phyloP scores from a whole-genome alignment of 805 yeast species.

The Kodamaea laetipori region DNA sequence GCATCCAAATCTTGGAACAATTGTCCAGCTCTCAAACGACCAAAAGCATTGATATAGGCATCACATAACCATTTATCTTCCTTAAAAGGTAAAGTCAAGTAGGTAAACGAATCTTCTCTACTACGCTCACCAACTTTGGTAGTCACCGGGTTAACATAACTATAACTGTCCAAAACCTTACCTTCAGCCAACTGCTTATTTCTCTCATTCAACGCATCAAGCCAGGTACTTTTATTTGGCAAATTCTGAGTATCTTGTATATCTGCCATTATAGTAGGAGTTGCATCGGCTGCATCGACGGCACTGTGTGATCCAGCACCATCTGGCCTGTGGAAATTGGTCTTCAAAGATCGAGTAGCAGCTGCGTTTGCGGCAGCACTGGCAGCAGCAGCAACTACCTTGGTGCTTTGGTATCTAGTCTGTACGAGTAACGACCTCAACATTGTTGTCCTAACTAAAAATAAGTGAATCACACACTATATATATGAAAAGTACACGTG shows the following conservation, averaged over 20 bases:
- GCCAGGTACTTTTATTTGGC: conserved; percentile 71
- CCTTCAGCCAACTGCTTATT: conserved; percentile 72
- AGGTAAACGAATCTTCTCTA: conserved; percentile 74
- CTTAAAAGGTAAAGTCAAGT: conserved; percentile 74
- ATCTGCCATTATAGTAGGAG: conserved; percentile 70
- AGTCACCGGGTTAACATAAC: conserved; percentile 72
- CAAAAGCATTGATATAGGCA: conserved; percentile 84
- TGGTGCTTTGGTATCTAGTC: conserved; percentile 3
- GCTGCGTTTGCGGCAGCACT: neutral
- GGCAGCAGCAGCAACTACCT: conserved; percentile 2
- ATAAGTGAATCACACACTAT: neutral
- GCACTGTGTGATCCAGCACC: conserved; percentile 49
- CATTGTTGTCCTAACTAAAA: neutral
- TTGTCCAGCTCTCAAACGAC: conserved; percentile 91
- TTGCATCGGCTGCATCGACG: conserved; percentile 70
- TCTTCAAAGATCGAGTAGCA: neutral
- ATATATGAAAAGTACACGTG: too few relatives aligned
- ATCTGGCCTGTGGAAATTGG: conserved; percentile 33
- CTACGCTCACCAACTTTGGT: conserved; percentile 72
- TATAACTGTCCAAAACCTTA: conserved; percentile 66
- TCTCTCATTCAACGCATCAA: conserved; percentile 77
- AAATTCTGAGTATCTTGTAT: conserved; percentile 50
- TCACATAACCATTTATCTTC: conserved; percentile 83
- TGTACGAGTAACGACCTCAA: neutral
- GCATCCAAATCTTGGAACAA: conserved; percentile 93